Base-by-base conservation (phyloP, 352 stramenopile genomes). In the Pythium utonaiense region DNA sequence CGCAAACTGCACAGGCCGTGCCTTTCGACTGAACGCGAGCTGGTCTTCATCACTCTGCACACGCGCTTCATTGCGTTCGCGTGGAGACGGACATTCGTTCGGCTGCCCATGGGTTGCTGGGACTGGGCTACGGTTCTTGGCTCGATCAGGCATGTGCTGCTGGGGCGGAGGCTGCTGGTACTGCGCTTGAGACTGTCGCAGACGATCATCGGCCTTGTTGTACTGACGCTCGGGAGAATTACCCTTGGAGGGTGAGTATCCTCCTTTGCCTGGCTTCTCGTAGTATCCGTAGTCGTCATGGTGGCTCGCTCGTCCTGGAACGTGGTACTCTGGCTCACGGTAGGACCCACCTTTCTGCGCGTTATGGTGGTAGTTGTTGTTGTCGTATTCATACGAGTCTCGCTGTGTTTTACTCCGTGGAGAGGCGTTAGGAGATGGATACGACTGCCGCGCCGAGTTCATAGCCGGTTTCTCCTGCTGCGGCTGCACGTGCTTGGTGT, bases 11-110 rank as follows among this genome's bases (percentile, higher is more conserved):
- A 93, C 79, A 0, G 76, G 66, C 1, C 87, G 69, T 25, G 80
- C 81, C 60, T 89, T 89, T 25, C 77, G 75, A 60, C 77, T 91
- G 57, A 94, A 94, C 1, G 80, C 83, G 3, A 94, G 77, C 41
- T 92, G 82, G 19, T 92, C 80, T 9, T 86, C 66, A 21, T 86
- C 75, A 0, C 73, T 79, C 49, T 74, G 62, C 0, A 86, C 75
- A 1, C 71, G 78, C n/a, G 62, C 69, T 44, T 93, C 77, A 45
- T 89, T 87, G 28, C 80, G 69, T 33, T 89, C 79, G 19, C 70
- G 71, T 27, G 77, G 78, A 3, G 73, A 88, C 6, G 66, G 72
- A 9, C 54, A 58, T 24, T 80, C 72, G 27, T 83, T 74, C 25
- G 61, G 62, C 14, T 52, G 42, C 1, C 22, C 19, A 44, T 57